Percentiles rank a stretch among this genome's conserved stretches.
Evolutionary conservation across 2,329 filamentous ascomycete genomes (phyloP).

Genomic region (Hypoxylon sp.): DNA sequence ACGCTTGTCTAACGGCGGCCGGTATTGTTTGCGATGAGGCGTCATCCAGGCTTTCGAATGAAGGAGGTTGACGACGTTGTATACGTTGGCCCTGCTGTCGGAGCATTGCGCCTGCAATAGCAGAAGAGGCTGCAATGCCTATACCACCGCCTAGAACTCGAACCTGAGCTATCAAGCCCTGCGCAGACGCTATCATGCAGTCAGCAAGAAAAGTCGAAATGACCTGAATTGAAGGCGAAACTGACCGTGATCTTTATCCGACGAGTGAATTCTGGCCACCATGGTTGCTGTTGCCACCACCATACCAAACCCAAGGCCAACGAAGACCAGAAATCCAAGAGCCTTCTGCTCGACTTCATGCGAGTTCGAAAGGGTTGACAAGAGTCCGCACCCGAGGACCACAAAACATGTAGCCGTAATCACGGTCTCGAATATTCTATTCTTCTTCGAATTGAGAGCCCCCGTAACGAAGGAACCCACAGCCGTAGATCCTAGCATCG

Average conservation of each 20-base stretch:
- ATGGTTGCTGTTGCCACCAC: slow-evolving; percentile 65
- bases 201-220: slow-evolving; percentile 37
- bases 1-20: slow-evolving; percentile 57
- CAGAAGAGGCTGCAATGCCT: slow-evolving; percentile 68
- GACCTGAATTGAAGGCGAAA: background rate
- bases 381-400: slow-evolving; percentile 63
- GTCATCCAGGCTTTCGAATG: slow-evolving; percentile 36
- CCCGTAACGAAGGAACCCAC: slow-evolving; percentile 62
- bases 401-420: slow-evolving; percentile 60
- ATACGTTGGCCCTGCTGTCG: slow-evolving; percentile 52
- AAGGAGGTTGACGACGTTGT: slow-evolving; percentile 50
- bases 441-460: slow-evolving; percentile 59
- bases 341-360: slow-evolving; percentile 61
- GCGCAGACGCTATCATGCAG: slow-evolving; percentile 61
- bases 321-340: slow-evolving; percentile 65
- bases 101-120: slow-evolving; percentile 59
- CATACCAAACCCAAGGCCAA: slow-evolving; percentile 69
- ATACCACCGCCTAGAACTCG: slow-evolving; percentile 69
- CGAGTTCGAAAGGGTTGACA: slow-evolving; percentile 59
- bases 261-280: slow-evolving; percentile 60
- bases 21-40: slow-evolving; percentile 52
- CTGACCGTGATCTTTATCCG: slow-evolving; percentile 64
- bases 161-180: slow-evolving; percentile 67
- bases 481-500: slow-evolving; percentile 66
- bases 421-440: slow-evolving; percentile 62